Conservation (phyloP, 2,329 filamentous ascomycete species). For the Hirsutella minnesotensis region DNA sequence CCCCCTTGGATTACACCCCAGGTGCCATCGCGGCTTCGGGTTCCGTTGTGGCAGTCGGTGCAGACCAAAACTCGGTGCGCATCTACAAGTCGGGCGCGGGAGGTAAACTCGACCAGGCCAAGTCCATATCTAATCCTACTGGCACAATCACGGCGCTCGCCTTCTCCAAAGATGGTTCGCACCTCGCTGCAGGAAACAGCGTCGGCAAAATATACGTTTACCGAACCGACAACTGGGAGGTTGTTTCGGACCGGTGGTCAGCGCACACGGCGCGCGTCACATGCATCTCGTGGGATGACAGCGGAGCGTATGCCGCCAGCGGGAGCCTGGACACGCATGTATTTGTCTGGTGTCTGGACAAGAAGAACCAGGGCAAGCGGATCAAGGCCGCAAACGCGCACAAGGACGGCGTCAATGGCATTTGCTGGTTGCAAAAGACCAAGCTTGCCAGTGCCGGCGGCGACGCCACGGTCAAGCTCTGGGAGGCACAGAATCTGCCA, state of each 20-base stretch:
- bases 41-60: slow-evolving; percentile 62
- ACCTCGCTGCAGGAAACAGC: slow-evolving; percentile 72
- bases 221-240: slow-evolving; percentile 44
- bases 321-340: slow-evolving; percentile 86
- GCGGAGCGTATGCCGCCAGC: slow-evolving; percentile 67
- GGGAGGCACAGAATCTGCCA: slow-evolving; percentile 37
- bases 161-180: slow-evolving; percentile 67
- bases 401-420: slow-evolving; percentile 87
- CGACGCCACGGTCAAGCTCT: slow-evolving; percentile 86
- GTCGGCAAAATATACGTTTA: slow-evolving; percentile 84
- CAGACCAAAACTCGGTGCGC: slow-evolving; percentile 59
- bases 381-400: slow-evolving; percentile 81
- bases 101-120: slow-evolving; percentile 39
- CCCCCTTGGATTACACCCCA: slow-evolving; percentile 51
- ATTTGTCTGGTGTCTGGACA: slow-evolving; percentile 77
- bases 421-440: slow-evolving; percentile 62
- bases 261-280: slow-evolving; percentile 48
- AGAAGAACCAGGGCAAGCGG: slow-evolving; percentile 68
- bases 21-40: slow-evolving; percentile 61
- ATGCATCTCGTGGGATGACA: slow-evolving; percentile 61
- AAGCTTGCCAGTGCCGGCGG: slow-evolving; percentile 71
- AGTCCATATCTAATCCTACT: slow-evolving; percentile 55
- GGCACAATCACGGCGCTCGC: slow-evolving; percentile 67
- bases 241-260: slow-evolving; percentile 66
- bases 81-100: slow-evolving; percentile 52